Evolutionary conservation across 2,329 filamentous ascomycete genomes (phyloP), one percentile per base, ranked within the genome.

Genomic region (Dothistroma pini): DNA sequence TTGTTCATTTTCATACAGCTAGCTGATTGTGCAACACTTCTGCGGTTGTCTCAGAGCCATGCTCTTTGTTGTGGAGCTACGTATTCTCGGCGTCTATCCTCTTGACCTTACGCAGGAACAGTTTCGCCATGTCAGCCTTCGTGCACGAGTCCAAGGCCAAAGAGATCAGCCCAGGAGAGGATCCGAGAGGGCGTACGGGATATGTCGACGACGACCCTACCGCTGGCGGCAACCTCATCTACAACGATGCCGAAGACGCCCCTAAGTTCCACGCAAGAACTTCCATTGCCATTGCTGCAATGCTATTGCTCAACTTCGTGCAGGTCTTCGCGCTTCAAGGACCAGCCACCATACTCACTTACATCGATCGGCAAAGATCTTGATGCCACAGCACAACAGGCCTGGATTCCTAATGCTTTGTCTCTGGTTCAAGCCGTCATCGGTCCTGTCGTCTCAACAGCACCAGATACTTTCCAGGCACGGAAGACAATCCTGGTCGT

Each of bases 381-480:
- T 29, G 21, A 60, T 12, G 54, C 47, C 21, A 52, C 49, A 6
- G 29, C 50, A 25, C 29, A 41, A 19, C 52, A 67, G 54, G 62
- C 59, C 12, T 67, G 63, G 65, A 57, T 67, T 12, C 61, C 63
- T 4, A 67, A 65, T 35, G 55, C 59, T 9, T 56, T 65, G 8
- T 60, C 63, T 2, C 55, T 65, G 4, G 61, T 65, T 3, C 65
- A 67, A 57, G 63, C 65, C 16, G 61, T 63, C 5, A n/a, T 65
- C 3, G 59, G 59, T 2, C 65, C 61, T 2, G 38, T 66, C 35
- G 56, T 67, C 1, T 53, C 65, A 21, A 64, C 58, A 14, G 61
- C 62, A 9, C 64, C 65, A 4, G 65, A 67, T 38, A 57, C 58
- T 11, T 66, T 67, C 44, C 63, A 66, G 50, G 62, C 62, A 22